Conservation (phyloP, 2,329 filamentous ascomycete genomes). For the Exophiala calicioides region DNA sequence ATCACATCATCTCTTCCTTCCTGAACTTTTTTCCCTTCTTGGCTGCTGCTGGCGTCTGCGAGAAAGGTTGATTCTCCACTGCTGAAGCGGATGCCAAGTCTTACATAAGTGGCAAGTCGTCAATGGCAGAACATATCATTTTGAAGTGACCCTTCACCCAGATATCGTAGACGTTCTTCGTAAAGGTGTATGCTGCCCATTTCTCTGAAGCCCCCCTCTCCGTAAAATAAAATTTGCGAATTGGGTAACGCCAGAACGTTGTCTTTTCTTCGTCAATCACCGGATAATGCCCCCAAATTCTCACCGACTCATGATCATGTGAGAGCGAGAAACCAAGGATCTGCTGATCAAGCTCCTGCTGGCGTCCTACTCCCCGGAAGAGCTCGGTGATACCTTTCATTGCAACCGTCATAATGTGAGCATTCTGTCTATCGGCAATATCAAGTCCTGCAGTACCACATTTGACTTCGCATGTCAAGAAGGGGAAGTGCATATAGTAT, state of each 20-base stretch:
- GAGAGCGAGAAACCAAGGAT: constrained; percentile 23
- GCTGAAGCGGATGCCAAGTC: too few species aligned
- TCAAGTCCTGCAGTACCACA: constrained; percentile 31
- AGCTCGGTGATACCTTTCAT: constrained; percentile 44
- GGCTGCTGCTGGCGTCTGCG: too few species aligned
- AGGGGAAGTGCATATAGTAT: constrained; percentile 33
- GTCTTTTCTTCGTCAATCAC: constrained; percentile 37
- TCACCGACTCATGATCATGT: constrained; percentile 29
- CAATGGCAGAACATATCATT: constrained; percentile 41
- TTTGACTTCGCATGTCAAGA: constrained; percentile 34
- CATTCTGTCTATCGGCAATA: constrained; percentile 35
- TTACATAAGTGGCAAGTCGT: constrained; percentile 28
- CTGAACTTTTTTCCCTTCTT: too few species aligned
- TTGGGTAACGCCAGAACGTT: constrained; percentile 43
- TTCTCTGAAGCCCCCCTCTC: constrained; percentile 37
- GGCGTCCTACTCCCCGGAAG: constrained; percentile 38
- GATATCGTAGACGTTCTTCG: constrained; percentile 39
- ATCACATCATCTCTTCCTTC: too few species aligned
- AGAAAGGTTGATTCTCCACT: too few species aligned
- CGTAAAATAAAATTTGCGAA: constrained; percentile 39
- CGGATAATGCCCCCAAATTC: constrained; percentile 47
- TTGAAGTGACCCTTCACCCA: constrained; percentile 42
- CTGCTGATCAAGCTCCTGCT: constrained; percentile 19
- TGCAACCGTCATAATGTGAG: constrained; percentile 37
- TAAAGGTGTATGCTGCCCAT: constrained; percentile 42